Conservation (phyloP, 805 yeast species). For the Suhomyces pyralidae region DNA sequence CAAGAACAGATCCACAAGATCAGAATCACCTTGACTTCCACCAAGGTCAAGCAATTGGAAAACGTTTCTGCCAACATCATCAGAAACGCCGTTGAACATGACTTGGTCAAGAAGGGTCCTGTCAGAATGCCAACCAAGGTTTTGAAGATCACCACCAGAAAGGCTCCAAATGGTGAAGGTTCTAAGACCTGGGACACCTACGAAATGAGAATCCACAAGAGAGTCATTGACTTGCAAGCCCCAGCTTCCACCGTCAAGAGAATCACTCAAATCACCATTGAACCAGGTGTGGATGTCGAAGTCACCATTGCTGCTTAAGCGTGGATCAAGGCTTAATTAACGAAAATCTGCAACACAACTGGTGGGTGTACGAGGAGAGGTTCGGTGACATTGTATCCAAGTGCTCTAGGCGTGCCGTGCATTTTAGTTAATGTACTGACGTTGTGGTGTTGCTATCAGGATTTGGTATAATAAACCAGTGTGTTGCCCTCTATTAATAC, state of each 20-base stretch:
- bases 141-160: constrained; percentile 97
- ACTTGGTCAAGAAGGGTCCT: constrained; percentile 95
- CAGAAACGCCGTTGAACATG: constrained; percentile 77
- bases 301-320: constrained; percentile 83
- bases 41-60: constrained; percentile 98
- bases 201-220: constrained; percentile 99
- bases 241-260: constrained; percentile 91
- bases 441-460: constrained; percentile 65
- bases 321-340: constrained; percentile 2
- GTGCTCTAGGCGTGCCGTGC: constrained; percentile 65
- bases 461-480: constrained; percentile 30
- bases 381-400: constrained; percentile 30
- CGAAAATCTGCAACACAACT: neutral
- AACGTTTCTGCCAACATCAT: constrained; percentile 90
- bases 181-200: constrained; percentile 99
- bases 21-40: constrained; percentile 98
- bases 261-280: constrained; percentile 96
- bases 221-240: constrained; percentile 97
- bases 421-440: constrained; percentile 42
- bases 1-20: constrained; percentile 89
- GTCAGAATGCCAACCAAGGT: constrained; percentile 99
- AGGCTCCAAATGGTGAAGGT: constrained; percentile 99
- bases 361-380: constrained; percentile 2
- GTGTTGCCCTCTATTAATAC: constrained; percentile 7
- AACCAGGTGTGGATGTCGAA: constrained; percentile 99